Evolutionary conservation across 1,284 basidiomycete genomes (phyloP), one percentile per base, ranked within the genome.

Genomic region (Ustilago curta): DNA sequence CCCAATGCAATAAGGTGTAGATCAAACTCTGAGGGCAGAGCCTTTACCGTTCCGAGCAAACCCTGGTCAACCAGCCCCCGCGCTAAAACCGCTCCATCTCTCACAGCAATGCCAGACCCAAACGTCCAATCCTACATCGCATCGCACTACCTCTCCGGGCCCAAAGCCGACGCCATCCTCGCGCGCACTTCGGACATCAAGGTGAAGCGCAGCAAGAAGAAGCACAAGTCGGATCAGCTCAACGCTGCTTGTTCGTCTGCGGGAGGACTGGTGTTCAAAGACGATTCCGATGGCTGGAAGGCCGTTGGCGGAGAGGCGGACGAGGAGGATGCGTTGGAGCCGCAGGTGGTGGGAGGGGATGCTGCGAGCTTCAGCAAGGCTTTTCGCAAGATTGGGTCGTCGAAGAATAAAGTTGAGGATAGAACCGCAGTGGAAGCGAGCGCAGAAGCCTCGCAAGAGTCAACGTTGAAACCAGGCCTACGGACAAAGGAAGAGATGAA

Each of bases 151-250:
- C 97, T 98, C 93, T 92, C 95, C 7, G 96, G 96, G 0, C 91
- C 93, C 0, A 99, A 97, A 84, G 95, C 95, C 4, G 96, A 98
- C 77, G 95, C 94, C 16, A 97, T 99, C 74, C 89, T 98, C 4
- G 88, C 93, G 4, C 89, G 89, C 50, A 86, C 88, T 0, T 72
- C 59, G 0, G 88, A 87, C 2, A 88, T 88, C 0, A 87, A 89
- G 56, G 89, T 89, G 80, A 91, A 90, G 85, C 88, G 88, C 82
- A 93, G 86, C 80, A 87, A 86, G 76, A 88, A 93, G 88, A 93
- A 92, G 85, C 86, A 85, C 35, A 88, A 88, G 18, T 16, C 52
- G 3, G 69, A 59, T 16, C n/a, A 35, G 5, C 23, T 48, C 5
- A 56, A 18, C 21, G 23, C 31, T 14, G 19, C 40, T 12, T 55